Conservation (phyloP, 495 filamentous ascomycete genomes). For the Penicillium antarcticum region DNA sequence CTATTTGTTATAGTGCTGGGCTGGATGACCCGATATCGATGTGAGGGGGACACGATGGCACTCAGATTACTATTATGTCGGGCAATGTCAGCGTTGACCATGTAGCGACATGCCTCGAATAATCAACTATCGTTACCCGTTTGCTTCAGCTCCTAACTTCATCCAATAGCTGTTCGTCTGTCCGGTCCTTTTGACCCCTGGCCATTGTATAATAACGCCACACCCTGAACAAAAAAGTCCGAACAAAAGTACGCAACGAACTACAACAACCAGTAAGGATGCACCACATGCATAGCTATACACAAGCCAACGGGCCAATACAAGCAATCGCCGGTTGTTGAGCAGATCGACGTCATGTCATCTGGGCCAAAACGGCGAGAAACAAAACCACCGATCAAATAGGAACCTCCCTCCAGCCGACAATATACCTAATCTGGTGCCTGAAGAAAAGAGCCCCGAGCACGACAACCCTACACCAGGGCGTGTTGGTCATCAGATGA, state of each 20-base stretch:
- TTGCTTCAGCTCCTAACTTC: background rate
- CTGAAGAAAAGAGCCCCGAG: background rate
- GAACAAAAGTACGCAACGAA: background rate
- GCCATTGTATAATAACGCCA: background rate
- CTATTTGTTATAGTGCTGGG: background rate
- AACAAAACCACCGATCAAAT: background rate
- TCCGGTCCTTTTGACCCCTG: background rate
- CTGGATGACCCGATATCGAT: background rate
- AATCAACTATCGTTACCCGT: background rate
- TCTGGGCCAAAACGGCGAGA: background rate
- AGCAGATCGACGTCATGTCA: background rate
- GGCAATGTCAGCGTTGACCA: background rate
- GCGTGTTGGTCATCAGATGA: slow-evolving; percentile 1
- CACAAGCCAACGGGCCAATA: background rate
- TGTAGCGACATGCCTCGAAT: background rate
- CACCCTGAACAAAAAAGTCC: background rate
- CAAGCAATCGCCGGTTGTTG: background rate
- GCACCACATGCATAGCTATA: background rate
- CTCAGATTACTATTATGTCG: background rate
- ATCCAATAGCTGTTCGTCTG: background rate
- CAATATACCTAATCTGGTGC: background rate
- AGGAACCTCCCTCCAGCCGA: background rate
- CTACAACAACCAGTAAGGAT: background rate
- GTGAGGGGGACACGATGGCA: background rate
- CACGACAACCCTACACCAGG: background rate